Evolutionary conservation across 345 rosid species (phyloP).

Genomic region (Brassica juncea): DNA sequence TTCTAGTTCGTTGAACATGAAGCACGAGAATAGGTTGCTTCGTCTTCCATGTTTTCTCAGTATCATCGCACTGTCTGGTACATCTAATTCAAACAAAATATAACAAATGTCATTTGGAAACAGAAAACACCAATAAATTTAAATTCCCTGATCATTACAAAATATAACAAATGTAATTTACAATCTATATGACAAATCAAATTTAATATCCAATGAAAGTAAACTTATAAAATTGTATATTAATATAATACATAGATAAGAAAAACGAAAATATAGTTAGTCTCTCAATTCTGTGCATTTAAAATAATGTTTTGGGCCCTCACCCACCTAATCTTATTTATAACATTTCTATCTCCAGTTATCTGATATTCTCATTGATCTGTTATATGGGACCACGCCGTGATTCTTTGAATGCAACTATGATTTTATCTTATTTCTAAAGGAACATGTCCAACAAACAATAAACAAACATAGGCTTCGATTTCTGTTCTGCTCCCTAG

Average conservation of each 20-base stretch:
- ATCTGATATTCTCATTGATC: neutral
- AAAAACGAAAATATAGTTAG: neutral
- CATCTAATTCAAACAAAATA: constrained; percentile 47
- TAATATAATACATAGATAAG: too few relatives aligned
- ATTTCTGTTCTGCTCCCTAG: too few relatives aligned
- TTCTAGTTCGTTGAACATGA: constrained; percentile 78
- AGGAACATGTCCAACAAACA: neutral
- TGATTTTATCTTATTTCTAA: constrained; percentile 7
- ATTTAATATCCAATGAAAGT: neutral
- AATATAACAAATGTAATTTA: too few relatives aligned
- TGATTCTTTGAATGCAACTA: constrained; percentile 29
- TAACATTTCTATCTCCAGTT: neutral
- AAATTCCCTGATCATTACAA: too few relatives aligned
- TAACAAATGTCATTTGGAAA: neutral
- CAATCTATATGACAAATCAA: too few relatives aligned
- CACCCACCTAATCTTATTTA: too few relatives aligned
- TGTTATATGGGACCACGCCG: constrained; percentile 26
- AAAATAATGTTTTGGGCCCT: neutral
- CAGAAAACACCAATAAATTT: neutral
- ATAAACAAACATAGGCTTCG: neutral
- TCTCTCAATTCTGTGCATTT: neutral
- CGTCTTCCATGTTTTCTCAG: constrained; percentile 59
- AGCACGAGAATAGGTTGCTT: constrained; percentile 80
- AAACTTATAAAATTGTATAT: neutral
- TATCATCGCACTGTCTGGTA: constrained; percentile 77